A percentile compares a stretch with the other conserved stretches of the same genome.
phyloP scores from a whole-genome alignment of 805 yeast genomes.

The Metschnikowia anglica region DNA sequence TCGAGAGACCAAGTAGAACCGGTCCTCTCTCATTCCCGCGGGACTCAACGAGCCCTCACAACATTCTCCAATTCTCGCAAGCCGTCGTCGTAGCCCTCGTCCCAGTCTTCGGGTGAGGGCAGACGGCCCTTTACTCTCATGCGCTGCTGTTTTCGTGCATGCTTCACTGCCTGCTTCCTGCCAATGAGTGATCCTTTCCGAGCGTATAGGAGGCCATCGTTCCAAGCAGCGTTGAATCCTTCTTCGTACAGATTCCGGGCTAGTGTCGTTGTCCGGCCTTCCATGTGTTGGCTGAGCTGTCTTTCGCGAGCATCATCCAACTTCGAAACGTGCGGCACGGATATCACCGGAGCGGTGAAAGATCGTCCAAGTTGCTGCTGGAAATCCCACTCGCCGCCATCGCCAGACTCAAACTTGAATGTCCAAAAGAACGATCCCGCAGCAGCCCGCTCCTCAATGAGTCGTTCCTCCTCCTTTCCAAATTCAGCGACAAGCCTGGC shows the following conservation, averaged over 20 bases:
- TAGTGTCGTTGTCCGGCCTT: conserved; percentile 42
- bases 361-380: conserved; percentile 62
- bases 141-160: conserved; percentile 65
- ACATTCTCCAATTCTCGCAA: conserved; percentile 35
- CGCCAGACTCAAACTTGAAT: conserved; percentile 78
- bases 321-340: conserved; percentile 41
- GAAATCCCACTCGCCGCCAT: conserved; percentile 97
- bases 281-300: conserved; percentile 32
- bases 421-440: conserved; percentile 91
- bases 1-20: no score
- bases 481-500: conserved; percentile 53
- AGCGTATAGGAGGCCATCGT: conserved; percentile 66
- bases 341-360: conserved; percentile 23
- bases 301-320: conserved; percentile 39
- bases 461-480: conserved; percentile 53
- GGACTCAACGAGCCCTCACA: no score
- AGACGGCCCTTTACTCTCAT: conserved; percentile 52
- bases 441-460: conserved; percentile 47
- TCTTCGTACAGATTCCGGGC: conserved; percentile 74
- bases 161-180: conserved; percentile 53
- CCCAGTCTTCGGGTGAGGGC: conserved; percentile 79
- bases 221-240: conserved; percentile 75
- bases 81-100: conserved; percentile 77
- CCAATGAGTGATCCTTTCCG: conserved; percentile 72
- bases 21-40: no score